Base-by-base conservation (phyloP, 2,329 filamentous ascomycete species). In the Parascedosporium putredinis region DNA sequence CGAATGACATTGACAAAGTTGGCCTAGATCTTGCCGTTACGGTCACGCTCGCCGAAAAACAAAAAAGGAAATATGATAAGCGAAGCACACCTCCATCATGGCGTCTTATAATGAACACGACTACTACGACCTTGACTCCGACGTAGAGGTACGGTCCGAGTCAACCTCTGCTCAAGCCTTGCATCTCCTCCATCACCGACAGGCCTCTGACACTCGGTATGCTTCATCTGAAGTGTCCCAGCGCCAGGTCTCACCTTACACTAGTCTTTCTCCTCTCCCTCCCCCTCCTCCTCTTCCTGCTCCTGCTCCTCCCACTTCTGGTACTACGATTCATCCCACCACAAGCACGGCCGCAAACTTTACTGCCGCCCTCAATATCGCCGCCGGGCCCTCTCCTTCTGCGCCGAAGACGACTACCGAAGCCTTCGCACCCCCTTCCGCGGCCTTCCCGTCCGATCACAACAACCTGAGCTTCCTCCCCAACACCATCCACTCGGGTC, bases 191-290 rank as follows among this genome's bases (percentile, higher is more conserved):
- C 47, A 23, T 38, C 47, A 24, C 31, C 38, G 40, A 36, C 48
- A 29, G 24, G 48, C 40, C 40, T 33, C 48, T 50, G 48, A 50
- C 12, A 50, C 48, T 18, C 25, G 4, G 12, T n/a, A 23, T 43
- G 48, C 48, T 45, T 50, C 48, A 50, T 50, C 48, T 24, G 27
- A 45, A 33, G 27, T 40, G 40, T 23, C 48, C 40, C 48, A 45
- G 42, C 40, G 40, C 40, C 40, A 20, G 22, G 43, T 31, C 27
- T 45, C 43, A 18, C 43, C 43, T 25, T 22, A 31, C 43, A n/a
- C 40, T 27, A 20, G 8, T 24, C n/a, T 10, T 23, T 12, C 24
- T 25, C 20, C 18, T 49, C 38, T 12, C 47, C 23, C 47, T 23
- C 36, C 16, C 42, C 31, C 46, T 16, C 31, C n/a, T 18, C 20